Percentiles rank a stretch among this genome's conserved stretches.
Evolutionary conservation across 208 protist species (phyloP).

Genomic region (Strigomonas galati): DNA sequence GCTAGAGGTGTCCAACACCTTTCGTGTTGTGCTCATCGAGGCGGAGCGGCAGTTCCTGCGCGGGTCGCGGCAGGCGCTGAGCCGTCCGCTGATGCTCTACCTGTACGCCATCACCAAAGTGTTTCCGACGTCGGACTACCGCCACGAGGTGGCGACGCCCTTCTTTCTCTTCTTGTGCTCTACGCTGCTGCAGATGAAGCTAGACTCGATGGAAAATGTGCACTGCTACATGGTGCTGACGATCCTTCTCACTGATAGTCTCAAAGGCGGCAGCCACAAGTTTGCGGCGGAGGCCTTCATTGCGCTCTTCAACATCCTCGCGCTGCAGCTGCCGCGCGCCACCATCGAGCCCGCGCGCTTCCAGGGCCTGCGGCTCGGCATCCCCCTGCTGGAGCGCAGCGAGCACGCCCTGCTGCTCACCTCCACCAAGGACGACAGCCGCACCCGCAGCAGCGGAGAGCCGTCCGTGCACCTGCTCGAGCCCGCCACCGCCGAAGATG

Average conservation of each 20-base stretch:
- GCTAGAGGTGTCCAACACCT: conserved; percentile 57
- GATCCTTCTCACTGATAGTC: conserved; percentile 35
- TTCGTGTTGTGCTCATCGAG: conserved; percentile 72
- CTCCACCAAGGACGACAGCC: neutral
- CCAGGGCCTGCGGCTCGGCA: conserved; percentile 52
- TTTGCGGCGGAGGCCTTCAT: conserved; percentile 64
- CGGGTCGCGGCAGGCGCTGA: conserved; percentile 26
- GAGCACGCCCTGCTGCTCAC: conserved; percentile 31
- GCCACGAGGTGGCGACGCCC: conserved; percentile 72
- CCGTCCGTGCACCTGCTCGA: neutral
- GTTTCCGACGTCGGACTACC: conserved; percentile 78
- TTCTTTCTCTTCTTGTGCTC: conserved; percentile 73
- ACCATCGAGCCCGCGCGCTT: conserved; percentile 52
- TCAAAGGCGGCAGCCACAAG: conserved; percentile 34
- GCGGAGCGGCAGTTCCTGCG: conserved; percentile 60
- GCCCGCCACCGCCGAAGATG: conserved; percentile 19
- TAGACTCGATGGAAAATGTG: conserved; percentile 43
- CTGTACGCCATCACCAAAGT: conserved; percentile 62
- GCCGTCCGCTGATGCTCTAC: conserved; percentile 43
- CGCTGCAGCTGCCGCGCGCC: conserved; percentile 57
- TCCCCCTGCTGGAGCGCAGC: conserved; percentile 54
- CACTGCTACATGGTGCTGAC: conserved; percentile 48
- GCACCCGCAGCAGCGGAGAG: neutral
- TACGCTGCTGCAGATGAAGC: conserved; percentile 52
- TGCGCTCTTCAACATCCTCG: conserved; percentile 64